phyloP scores from a whole-genome alignment of 371 early-diverging fungal genomes.

The Batrachochytrium dendrobatidis region DNA sequence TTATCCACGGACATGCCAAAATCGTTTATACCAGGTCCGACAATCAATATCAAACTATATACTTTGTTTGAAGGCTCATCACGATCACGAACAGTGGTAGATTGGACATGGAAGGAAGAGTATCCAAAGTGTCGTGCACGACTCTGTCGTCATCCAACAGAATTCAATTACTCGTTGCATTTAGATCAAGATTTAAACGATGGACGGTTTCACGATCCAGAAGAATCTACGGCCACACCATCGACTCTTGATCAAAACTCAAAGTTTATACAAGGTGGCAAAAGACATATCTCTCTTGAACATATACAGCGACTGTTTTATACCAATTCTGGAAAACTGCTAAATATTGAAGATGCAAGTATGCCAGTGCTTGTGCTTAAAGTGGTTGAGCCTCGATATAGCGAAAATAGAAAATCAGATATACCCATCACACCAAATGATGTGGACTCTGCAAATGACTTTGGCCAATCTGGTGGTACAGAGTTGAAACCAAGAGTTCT shows the following conservation, averaged over 20 bases:
- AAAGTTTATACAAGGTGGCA: background rate
- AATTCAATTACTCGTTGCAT: conserved; percentile 40
- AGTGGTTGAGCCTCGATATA: conserved; percentile 1
- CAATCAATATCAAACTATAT: conserved; percentile 49
- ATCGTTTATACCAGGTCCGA: background rate
- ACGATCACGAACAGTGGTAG: conserved; percentile 40
- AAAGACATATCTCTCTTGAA: conserved; percentile 20
- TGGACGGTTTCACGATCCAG: conserved; percentile 61
- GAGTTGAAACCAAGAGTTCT: background rate
- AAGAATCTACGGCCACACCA: conserved; percentile 40
- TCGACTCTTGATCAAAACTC: conserved; percentile 12
- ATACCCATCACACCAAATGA: no score
- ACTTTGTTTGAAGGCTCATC: conserved; percentile 57
- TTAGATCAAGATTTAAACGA: conserved; percentile 59
- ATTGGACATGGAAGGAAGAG: conserved; percentile 76
- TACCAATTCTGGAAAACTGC: conserved; percentile 57
- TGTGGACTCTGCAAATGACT: no score
- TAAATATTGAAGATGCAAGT: conserved; percentile 63
- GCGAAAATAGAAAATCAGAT: no score
- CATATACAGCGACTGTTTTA: conserved; percentile 55
- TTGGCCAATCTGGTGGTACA: no score
- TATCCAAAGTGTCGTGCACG: conserved; percentile 16
- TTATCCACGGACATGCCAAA: background rate
- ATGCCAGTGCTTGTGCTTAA: conserved; percentile 64
- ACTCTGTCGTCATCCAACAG: conserved; percentile 6